Percentiles rank a stretch among this genome's conserved stretches.
phyloP scores from a whole-genome alignment of 768 basidiomycete genomes.

The Termitomyces sp. region DNA sequence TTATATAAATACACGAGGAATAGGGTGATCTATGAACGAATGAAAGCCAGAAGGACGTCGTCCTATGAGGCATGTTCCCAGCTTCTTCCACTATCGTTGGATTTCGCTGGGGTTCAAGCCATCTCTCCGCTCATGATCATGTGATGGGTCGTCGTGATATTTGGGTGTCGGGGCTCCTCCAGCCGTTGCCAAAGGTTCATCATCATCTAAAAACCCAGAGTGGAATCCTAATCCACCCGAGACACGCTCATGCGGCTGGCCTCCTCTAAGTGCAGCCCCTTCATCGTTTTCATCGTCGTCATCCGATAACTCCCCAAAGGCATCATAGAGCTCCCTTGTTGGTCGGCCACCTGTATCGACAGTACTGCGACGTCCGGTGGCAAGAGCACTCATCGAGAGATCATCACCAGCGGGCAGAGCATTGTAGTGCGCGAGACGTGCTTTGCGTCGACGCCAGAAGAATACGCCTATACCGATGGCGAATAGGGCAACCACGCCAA shows the following conservation, averaged over 20 bases:
- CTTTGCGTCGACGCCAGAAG: slow-evolving; percentile 71
- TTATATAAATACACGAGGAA: background rate
- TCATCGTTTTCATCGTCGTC: slow-evolving; percentile 81
- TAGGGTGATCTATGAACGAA: background rate
- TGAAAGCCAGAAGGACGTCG: background rate
- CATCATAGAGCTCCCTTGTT: slow-evolving; percentile 93
- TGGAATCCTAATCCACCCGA: slow-evolving; percentile 58
- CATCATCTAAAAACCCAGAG: slow-evolving; percentile 82
- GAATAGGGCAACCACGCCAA: slow-evolving; percentile 78
- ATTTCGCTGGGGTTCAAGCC: slow-evolving; percentile 28
- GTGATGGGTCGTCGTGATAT: slow-evolving; percentile 58
- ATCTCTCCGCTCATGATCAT: slow-evolving; percentile 17
- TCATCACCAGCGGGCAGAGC: slow-evolving; percentile 64
- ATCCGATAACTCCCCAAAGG: slow-evolving; percentile 89
- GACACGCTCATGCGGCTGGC: slow-evolving; percentile 30
- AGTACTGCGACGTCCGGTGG: slow-evolving; percentile 31
- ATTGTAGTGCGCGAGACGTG: slow-evolving; percentile 50
- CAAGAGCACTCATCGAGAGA: slow-evolving; percentile 74
- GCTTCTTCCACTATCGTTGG: slow-evolving; percentile 59
- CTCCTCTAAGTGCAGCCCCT: slow-evolving; percentile 55
- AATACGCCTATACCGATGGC: slow-evolving; percentile 67
- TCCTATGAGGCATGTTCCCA: slow-evolving; percentile 66
- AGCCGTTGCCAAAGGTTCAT: slow-evolving; percentile 43
- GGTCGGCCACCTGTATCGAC: slow-evolving; percentile 38
- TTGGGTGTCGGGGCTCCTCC: slow-evolving; percentile 29